phyloP scores from a whole-genome alignment of 2,329 filamentous ascomycete genomes.

The Rhexocercosporidium sp. region DNA sequence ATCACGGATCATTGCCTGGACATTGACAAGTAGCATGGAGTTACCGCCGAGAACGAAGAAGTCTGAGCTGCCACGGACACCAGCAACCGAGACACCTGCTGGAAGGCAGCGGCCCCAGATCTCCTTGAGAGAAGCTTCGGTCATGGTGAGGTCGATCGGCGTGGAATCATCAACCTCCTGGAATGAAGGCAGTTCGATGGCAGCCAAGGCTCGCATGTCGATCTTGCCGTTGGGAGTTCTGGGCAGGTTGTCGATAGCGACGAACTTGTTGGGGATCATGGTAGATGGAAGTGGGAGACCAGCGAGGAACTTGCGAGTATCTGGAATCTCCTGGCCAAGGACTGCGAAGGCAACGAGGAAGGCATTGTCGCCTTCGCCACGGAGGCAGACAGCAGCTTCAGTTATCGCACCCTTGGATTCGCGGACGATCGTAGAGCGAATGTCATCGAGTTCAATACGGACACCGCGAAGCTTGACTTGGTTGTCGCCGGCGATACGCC shows the following conservation, averaged over 20 bases:
- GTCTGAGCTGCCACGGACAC: constrained; percentile 9
- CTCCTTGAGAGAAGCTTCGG: constrained; percentile 10
- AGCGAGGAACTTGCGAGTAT: constrained; percentile 19
- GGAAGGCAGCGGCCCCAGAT: constrained; percentile 15
- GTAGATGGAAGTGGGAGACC: constrained; percentile 41
- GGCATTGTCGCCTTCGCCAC: constrained; percentile 27
- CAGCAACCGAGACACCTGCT: constrained; percentile 6
- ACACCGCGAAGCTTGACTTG: constrained; percentile 46
- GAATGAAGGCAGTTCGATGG: constrained; percentile 3
- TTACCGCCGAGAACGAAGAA: constrained; percentile 47
- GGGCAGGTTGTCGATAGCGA: constrained; percentile 42
- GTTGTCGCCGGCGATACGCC: constrained; percentile 43
- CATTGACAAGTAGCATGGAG: constrained; percentile 42
- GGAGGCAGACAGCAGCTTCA: constrained; percentile 37
- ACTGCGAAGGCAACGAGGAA: constrained; percentile 47
- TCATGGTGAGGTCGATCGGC: constrained; percentile 8
- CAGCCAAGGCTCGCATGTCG: constrained; percentile 38
- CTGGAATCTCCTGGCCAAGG: constrained; percentile 25
- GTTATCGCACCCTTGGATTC: constrained; percentile 14
- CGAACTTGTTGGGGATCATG: constrained; percentile 43
- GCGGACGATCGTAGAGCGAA: constrained; percentile 35
- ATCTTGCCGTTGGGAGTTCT: constrained; percentile 42
- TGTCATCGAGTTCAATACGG: constrained; percentile 50
- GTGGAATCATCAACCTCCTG: constrained; percentile 2
- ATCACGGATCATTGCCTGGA: constrained; percentile 38